Percentiles rank a stretch among this genome's conserved stretches.
Evolutionary conservation across 139 green algal species (phyloP).

Genomic region (Klebsormidium nitens): DNA sequence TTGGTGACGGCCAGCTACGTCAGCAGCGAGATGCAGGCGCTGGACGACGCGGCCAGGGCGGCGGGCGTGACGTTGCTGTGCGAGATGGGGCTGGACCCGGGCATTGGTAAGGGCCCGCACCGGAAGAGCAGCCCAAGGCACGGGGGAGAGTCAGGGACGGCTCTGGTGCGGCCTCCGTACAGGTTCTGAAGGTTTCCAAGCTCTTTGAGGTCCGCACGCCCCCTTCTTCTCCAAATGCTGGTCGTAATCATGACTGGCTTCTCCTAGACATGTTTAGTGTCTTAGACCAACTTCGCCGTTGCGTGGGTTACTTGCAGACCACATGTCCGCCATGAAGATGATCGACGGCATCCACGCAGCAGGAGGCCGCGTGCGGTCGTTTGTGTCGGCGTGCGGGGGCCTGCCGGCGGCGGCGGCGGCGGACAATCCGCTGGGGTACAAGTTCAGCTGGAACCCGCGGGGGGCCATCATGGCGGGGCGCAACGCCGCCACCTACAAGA

Average conservation of each 20-base stretch:
- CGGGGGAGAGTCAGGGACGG: too few species aligned
- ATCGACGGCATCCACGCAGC: conserved; percentile 18
- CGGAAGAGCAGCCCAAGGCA: too few species aligned
- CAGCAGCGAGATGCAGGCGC: conserved; percentile 21
- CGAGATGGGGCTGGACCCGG: conserved; percentile 28
- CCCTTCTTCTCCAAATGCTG: too few species aligned
- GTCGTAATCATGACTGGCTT: too few species aligned
- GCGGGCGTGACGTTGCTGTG: conserved; percentile 27
- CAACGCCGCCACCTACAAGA: conserved; percentile 9
- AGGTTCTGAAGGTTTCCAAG: too few species aligned
- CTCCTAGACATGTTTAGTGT: too few species aligned
- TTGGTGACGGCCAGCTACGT: conserved; percentile 39
- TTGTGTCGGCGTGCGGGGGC: conserved; percentile 24
- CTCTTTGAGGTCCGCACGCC: too few species aligned
- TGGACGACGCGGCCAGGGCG: conserved; percentile 10
- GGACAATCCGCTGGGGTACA: conserved; percentile 31
- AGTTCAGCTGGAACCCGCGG: conserved; percentile 28
- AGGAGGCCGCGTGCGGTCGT: conserved; percentile 16
- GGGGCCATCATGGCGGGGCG: conserved; percentile 18
- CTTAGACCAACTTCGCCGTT: too few species aligned
- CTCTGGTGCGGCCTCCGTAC: too few species aligned
- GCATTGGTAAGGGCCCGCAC: conserved; percentile 16
- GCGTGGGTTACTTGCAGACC: conserved; percentile 26
- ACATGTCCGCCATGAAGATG: conserved; percentile 37
- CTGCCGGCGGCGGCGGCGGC: conserved; percentile 18